These are phyloP conservation scores for Suillus bovinus DNA, from an alignment of 768 basidiomycete genomes.

Conservation along the genomic window DNA sequence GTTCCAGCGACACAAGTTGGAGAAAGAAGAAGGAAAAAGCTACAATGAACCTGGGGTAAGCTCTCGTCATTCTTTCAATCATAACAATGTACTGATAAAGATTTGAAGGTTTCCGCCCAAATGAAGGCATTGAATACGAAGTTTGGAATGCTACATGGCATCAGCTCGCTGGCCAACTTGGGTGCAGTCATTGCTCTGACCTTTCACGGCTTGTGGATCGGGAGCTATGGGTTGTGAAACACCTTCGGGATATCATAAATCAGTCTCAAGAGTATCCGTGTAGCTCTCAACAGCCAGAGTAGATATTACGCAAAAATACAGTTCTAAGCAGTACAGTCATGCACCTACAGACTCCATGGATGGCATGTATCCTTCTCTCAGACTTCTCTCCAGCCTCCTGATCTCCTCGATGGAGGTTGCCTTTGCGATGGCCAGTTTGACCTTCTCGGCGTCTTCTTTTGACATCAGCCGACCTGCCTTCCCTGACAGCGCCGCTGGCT, in stretches of 20 bases:
- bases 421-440: slow-evolving; percentile 83
- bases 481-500: slow-evolving; percentile 49
- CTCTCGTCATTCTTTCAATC: slow-evolving; percentile 17
- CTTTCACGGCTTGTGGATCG: slow-evolving; percentile 76
- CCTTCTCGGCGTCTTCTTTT: slow-evolving; percentile 86
- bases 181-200: slow-evolving; percentile 55
- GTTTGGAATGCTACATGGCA: slow-evolving; percentile 68
- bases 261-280: not conserved
- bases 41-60: slow-evolving; percentile 67
- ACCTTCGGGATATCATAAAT: not conserved
- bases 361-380: slow-evolving; percentile 84
- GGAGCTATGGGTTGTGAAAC: slow-evolving; percentile 41
- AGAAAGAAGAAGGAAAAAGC: slow-evolving; percentile 71
- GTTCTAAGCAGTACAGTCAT: slow-evolving; percentile 39
- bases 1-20: slow-evolving; percentile 69
- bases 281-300: not conserved
- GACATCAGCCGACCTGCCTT: slow-evolving; percentile 89
- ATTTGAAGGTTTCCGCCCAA: slow-evolving; percentile 54
- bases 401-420: slow-evolving; percentile 93
- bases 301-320: slow-evolving; percentile 35
- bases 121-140: slow-evolving; percentile 70
- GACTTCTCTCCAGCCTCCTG: slow-evolving; percentile 74
- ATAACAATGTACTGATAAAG: slow-evolving; percentile 11
- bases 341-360: slow-evolving; percentile 77
- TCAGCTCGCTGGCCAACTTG: slow-evolving; percentile 69